These are phyloP conservation scores for Rheum nobile DNA, from an alignment of 148 eudicot species.

Conservation along the genomic window DNA sequence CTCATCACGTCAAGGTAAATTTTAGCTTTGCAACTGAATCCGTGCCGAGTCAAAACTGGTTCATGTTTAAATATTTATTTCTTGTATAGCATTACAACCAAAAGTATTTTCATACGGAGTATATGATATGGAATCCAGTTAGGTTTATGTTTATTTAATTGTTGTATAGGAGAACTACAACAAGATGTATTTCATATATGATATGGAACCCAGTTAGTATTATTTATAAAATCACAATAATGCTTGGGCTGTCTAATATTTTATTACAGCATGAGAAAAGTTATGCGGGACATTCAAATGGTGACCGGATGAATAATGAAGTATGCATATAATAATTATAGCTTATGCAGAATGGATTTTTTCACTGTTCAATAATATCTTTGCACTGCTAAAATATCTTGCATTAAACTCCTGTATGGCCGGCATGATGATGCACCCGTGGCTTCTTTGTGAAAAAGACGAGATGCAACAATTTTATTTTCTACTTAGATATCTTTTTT, in stretches of 20 bases:
- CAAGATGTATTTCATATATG: background rate
- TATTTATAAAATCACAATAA: background rate
- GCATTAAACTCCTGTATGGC: background rate
- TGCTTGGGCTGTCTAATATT: background rate
- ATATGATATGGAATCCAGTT: background rate
- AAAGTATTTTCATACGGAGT: background rate
- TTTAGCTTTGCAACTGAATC: background rate
- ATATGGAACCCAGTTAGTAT: background rate
- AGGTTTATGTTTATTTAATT: background rate
- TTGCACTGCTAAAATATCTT: background rate
- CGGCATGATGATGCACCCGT: background rate
- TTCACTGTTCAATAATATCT: background rate
- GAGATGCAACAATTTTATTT: background rate
- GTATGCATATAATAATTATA: background rate
- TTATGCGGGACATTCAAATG: background rate
- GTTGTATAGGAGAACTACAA: background rate
- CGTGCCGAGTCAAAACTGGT: background rate
- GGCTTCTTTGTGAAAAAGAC: background rate
- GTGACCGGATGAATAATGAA: background rate
- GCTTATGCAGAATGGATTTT: background rate
- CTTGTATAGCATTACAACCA: background rate
- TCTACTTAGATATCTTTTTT: background rate
- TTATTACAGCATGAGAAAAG: background rate
- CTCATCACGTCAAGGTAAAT: slow-evolving; percentile 85
- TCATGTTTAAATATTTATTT: background rate